Conservation (phyloP, 495 filamentous ascomycete genomes). For the Neurospora sp. region DNA sequence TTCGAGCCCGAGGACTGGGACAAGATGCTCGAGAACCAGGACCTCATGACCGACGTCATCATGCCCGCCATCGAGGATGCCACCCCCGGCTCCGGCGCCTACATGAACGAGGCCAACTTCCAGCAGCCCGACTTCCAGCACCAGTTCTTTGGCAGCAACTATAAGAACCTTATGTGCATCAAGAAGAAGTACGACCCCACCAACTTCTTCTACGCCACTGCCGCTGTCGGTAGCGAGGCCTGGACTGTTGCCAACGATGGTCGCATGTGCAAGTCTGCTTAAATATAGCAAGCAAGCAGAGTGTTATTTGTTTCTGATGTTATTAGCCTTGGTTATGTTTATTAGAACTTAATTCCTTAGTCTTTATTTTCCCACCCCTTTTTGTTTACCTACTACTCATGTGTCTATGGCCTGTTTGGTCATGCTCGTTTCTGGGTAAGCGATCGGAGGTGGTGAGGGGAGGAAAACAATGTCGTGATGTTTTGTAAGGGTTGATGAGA, state of each 20-base stretch:
- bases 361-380: not conserved
- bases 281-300: not conserved
- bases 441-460: not conserved
- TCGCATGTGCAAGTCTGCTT: slow-evolving; percentile 18
- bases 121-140: slow-evolving; percentile 41
- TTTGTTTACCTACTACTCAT: not conserved
- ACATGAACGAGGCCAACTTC: slow-evolving; percentile 41
- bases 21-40: slow-evolving; percentile 15
- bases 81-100: slow-evolving; percentile 30
- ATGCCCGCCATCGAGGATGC: slow-evolving; percentile 24
- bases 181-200: slow-evolving; percentile 46
- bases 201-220: slow-evolving; percentile 39
- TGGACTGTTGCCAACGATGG: slow-evolving; percentile 17
- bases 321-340: not conserved
- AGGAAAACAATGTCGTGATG: not conserved
- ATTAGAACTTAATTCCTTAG: not conserved
- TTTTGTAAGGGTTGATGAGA: not conserved
- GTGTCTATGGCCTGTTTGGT: not conserved
- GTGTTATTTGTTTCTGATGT: not conserved
- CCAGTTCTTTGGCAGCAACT: slow-evolving; percentile 44
- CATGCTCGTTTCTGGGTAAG: not conserved
- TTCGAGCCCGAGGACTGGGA: slow-evolving; percentile 16
- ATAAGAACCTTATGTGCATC: slow-evolving; percentile 29
- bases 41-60: slow-evolving; percentile 23
- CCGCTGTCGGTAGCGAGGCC: slow-evolving; percentile 35